Conservation (phyloP, 805 yeast species). For the Clavispora fructus region DNA sequence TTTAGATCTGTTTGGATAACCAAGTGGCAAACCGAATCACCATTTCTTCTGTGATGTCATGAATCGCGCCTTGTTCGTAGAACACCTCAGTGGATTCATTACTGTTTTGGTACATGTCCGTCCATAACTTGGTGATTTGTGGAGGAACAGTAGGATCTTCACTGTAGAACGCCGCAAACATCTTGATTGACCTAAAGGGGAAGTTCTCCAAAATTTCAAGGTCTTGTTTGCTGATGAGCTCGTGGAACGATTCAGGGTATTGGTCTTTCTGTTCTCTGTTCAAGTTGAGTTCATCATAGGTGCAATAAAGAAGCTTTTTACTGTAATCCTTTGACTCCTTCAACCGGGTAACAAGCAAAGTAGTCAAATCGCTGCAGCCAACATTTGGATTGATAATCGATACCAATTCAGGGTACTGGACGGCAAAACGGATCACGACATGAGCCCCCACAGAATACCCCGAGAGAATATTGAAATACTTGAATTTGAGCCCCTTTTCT, state of each 20-base stretch:
- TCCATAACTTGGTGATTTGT: slow-evolving; percentile 26
- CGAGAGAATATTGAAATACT: slow-evolving; percentile 33
- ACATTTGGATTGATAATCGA: slow-evolving; percentile 44
- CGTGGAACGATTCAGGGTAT: slow-evolving; percentile 33
- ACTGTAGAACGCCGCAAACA: slow-evolving; percentile 34
- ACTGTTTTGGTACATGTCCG: slow-evolving; percentile 22
- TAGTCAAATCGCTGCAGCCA: slow-evolving; percentile 44
- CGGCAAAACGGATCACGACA: slow-evolving; percentile 42
- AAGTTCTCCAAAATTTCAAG: slow-evolving; percentile 27
- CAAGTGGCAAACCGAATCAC: slow-evolving; percentile 26
- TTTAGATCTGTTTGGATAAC: slow-evolving; percentile 16
- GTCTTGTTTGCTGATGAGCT: slow-evolving; percentile 24
- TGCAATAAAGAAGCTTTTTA: slow-evolving; percentile 27
- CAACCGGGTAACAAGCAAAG: slow-evolving; percentile 41
- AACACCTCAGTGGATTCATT: slow-evolving; percentile 21
- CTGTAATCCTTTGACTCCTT: slow-evolving; percentile 16
- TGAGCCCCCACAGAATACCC: slow-evolving; percentile 60
- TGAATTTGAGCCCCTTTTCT: slow-evolving; percentile 17
- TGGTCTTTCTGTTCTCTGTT: slow-evolving; percentile 19
- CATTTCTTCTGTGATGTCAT: slow-evolving; percentile 32
- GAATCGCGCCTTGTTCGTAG: slow-evolving; percentile 28
- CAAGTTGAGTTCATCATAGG: slow-evolving; percentile 31
- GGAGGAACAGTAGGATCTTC: slow-evolving; percentile 35
- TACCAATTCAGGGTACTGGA: slow-evolving; percentile 32
- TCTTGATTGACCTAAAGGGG: slow-evolving; percentile 24